Evolutionary conservation across 176 grass and related monocot genomes (phyloP).

Genomic region (Carex parvula): DNA sequence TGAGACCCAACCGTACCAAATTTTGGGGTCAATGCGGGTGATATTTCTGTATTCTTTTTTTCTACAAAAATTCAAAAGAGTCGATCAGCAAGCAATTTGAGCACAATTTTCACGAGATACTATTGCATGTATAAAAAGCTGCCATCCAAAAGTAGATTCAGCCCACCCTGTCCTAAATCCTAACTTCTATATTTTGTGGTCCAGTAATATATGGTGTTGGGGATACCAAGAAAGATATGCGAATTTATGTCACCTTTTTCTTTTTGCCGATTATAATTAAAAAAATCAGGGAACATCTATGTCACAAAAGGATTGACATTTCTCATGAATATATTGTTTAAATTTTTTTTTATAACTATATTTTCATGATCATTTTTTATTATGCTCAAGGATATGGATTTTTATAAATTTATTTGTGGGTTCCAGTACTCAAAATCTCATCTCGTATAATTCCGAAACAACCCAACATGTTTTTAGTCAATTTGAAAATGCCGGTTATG

Average conservation of each 20-base stretch:
- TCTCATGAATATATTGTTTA: no score
- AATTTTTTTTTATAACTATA: no score
- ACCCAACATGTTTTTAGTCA: no score
- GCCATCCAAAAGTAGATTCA: background rate
- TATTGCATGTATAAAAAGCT: constrained; percentile 6
- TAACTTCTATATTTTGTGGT: background rate
- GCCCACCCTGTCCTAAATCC: background rate
- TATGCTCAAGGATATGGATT: no score
- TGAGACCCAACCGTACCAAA: background rate
- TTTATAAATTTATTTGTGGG: no score
- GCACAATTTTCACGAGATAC: background rate
- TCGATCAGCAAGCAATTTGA: background rate
- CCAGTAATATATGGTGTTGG: background rate
- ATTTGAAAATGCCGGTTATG: no score
- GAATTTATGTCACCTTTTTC: background rate
- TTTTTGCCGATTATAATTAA: background rate
- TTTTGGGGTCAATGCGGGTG: background rate
- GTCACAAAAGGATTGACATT: no score
- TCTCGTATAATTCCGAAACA: no score
- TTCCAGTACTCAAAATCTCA: no score
- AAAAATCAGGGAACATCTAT: no score
- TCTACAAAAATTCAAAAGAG: background rate
- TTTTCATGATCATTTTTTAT: no score
- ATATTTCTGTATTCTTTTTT: background rate
- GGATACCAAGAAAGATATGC: constrained; percentile 42